Base-by-base conservation (phyloP, 2,329 filamentous ascomycete genomes). In the Cladophialophora chaetospira region DNA sequence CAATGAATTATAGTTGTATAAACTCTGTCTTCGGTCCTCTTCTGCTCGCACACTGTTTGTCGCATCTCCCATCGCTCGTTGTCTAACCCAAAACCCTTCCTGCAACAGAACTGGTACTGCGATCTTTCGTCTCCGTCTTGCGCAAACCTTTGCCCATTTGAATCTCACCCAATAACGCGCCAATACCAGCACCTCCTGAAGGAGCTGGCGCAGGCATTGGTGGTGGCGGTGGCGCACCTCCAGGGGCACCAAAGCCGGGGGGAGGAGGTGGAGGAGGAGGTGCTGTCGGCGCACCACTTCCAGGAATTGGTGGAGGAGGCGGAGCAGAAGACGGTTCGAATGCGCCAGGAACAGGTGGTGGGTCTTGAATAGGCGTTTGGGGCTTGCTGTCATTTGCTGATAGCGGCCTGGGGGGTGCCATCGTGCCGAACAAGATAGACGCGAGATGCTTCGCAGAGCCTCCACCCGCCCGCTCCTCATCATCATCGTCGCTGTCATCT, bases 351-450 rank as follows among this genome's bases (percentile, higher is more conserved):
- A 79, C 76, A 9, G 78, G 77, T 19, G 82, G 80, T 31, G 62
- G 70, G 4, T 71, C 73, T 47, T 76, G 75, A 17, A 77, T 73
- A 4, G 78, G 76, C 13, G 75, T 76, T 55, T 70, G 72, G 55
- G 73, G 70, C 46, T 77, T 78, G 23, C 75, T 74, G 5, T 70
- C 67, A 71, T 89, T 85, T 5, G 91, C 88, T 17, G 90, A 95
- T 42, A 97, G 75, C 26, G 93, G 92, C 49, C 93, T 86, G 11
- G 94, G 93, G 35, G 94, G 93, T 8, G 84, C 93, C 92, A 99
- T 97, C 49, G 92, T 96, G 57, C 94, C 93, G 71, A 99, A 99
- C 17, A 99, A 81, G 59, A 97, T 94, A 5, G 90, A 96, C 13
- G 94, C 94, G 33, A 99, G 83, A 66, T 96, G 90, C 59, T 95